Percentiles rank a stretch among this genome's conserved stretches.
Evolutionary conservation across 768 basidiomycete genomes (phyloP).

Genomic region (Agaricus subrufescens): DNA sequence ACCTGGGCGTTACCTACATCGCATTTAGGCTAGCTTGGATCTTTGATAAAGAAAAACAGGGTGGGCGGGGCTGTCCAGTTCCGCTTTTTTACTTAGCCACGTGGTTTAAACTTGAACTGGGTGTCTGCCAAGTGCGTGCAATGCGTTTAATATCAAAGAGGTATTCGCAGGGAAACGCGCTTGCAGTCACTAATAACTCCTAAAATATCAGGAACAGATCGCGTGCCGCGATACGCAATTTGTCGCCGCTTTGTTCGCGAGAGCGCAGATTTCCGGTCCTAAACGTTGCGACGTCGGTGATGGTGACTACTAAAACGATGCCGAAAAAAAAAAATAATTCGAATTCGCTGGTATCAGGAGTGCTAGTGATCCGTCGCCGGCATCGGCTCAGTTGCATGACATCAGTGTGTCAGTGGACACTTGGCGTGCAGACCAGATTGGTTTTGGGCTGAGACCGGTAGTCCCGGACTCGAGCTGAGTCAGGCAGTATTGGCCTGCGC

Average conservation of each 20-base stretch:
- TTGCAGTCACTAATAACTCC: background rate
- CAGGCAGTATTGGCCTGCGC: too few relatives aligned
- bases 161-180: too few relatives aligned
- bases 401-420: background rate
- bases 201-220: slow-evolving; percentile 3
- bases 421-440: too few relatives aligned
- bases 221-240: background rate
- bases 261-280: slow-evolving; percentile 4
- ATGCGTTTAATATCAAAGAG: background rate
- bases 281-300: background rate
- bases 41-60: too few relatives aligned
- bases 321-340: background rate
- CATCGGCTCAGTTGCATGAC: background rate
- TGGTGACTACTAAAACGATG: background rate
- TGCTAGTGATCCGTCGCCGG: slow-evolving; percentile 3
- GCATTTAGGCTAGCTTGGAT: too few relatives aligned
- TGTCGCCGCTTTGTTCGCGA: background rate
- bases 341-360: too few relatives aligned
- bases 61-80: too few relatives aligned
- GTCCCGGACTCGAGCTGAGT: too few relatives aligned
- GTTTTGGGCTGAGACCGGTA: too few relatives aligned
- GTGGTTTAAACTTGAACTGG: background rate
- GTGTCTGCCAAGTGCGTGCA: too few relatives aligned
- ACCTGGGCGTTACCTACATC: background rate
- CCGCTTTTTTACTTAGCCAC: background rate